phyloP scores from a whole-genome alignment of 2,329 filamentous ascomycete genomes.

The Penicillium sp. region DNA sequence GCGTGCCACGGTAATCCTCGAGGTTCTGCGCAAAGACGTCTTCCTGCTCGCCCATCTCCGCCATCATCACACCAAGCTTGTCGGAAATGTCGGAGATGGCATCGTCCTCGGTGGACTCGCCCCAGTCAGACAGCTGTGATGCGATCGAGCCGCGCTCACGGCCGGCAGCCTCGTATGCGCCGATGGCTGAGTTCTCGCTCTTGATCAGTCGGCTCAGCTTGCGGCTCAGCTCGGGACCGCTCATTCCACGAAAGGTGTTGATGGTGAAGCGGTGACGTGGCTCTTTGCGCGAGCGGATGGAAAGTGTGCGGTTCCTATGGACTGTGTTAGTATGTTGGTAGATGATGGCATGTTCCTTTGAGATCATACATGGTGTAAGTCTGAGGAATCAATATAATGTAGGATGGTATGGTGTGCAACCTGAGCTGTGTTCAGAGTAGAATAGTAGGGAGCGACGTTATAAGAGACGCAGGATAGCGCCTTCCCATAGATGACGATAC shows the following conservation, averaged over 20 bases:
- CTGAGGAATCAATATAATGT: background rate
- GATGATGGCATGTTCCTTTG: background rate
- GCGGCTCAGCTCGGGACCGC: slow-evolving; percentile 83
- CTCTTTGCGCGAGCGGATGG: slow-evolving; percentile 37
- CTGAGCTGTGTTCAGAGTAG: background rate
- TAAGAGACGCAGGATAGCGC: slow-evolving; percentile 1
- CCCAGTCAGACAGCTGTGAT: slow-evolving; percentile 91
- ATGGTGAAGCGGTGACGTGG: slow-evolving; percentile 71
- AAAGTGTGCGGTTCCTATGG: slow-evolving; percentile 42
- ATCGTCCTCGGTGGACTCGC: slow-evolving; percentile 84
- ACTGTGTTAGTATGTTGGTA: slow-evolving; percentile 2
- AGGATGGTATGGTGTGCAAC: background rate
- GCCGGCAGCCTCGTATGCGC: slow-evolving; percentile 76
- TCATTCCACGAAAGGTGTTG: slow-evolving; percentile 74
- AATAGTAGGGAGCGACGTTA: background rate
- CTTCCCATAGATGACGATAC: slow-evolving; percentile 22
- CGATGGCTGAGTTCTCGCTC: slow-evolving; percentile 82
- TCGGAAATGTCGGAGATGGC: slow-evolving; percentile 84
- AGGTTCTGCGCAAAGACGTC: slow-evolving; percentile 79
- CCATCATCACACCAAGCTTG: slow-evolving; percentile 88
- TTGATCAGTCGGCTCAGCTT: slow-evolving; percentile 92
- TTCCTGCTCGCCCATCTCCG: slow-evolving; percentile 91
- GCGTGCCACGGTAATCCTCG: slow-evolving; percentile 73
- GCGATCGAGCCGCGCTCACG: slow-evolving; percentile 82
- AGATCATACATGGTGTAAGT: background rate